Evolutionary conservation across 257 asterid genomes (phyloP).

Genomic region (Rubia yunnanensis): DNA sequence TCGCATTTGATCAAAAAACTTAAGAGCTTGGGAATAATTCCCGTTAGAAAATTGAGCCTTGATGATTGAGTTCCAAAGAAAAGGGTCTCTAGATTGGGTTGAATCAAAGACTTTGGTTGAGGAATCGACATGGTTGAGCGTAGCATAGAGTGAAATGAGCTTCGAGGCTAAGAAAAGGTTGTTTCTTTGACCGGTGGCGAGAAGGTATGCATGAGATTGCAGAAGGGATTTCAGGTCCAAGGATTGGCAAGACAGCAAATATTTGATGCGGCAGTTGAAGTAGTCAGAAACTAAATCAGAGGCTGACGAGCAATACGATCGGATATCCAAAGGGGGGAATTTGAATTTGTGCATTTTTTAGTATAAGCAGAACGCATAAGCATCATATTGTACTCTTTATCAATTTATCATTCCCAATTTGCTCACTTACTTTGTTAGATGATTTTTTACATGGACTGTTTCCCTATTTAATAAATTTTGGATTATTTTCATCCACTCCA

Average conservation of each 20-base stretch:
- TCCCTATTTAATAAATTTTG: no score
- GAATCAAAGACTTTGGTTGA: constrained; percentile 46
- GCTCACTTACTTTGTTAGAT: no score
- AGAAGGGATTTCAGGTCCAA: constrained; percentile 26
- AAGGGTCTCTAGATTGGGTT: constrained; percentile 36
- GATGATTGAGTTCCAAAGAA: constrained; percentile 71
- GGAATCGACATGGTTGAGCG: constrained; percentile 31
- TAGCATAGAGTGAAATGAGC: constrained; percentile 56
- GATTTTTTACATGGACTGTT: no score
- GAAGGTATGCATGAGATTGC: constrained; percentile 39
- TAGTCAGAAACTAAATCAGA: constrained; percentile 17
- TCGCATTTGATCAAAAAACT: constrained; percentile 40
- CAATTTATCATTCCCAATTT: no score
- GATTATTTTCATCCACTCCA: no score
- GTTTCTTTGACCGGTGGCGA: constrained; percentile 40
- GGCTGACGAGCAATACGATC: constrained; percentile 23
- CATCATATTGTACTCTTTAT: no score
- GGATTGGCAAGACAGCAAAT: constrained; percentile 33
- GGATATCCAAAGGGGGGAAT: constrained; percentile 22
- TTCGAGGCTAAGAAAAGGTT: constrained; percentile 58
- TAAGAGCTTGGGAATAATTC: constrained; percentile 31
- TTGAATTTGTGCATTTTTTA: constrained; percentile 24
- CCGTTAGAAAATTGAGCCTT: constrained; percentile 64
- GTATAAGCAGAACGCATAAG: not conserved
- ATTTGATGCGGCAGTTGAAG: constrained; percentile 25